Conservation (phyloP, 1,139 yeast genomes). For the Zygosaccharomyces sapae region DNA sequence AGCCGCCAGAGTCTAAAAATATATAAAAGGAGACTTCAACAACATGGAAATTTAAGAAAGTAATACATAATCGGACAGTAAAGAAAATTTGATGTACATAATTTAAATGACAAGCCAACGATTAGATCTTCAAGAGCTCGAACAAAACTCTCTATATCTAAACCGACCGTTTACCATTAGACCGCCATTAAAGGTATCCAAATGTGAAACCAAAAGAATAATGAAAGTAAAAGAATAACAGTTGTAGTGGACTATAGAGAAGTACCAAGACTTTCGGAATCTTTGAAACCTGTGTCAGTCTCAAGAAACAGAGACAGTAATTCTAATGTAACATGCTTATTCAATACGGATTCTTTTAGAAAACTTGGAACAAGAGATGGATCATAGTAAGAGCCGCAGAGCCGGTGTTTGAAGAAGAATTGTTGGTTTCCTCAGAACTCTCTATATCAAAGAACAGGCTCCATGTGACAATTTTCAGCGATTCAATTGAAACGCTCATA, state of each 20-base stretch:
- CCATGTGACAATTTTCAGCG: slow-evolving; percentile 2
- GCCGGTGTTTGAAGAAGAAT: slow-evolving; percentile 2
- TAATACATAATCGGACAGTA: background rate
- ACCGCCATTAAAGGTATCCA: background rate
- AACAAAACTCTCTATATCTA: background rate
- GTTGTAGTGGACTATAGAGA: background rate
- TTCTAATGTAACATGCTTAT: background rate
- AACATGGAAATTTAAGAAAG: background rate
- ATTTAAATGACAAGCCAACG: background rate
- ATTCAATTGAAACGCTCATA: background rate
- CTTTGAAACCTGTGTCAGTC: background rate
- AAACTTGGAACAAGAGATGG: slow-evolving; percentile 1
- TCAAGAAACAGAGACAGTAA: background rate
- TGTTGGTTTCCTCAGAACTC: background rate
- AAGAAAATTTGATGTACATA: background rate
- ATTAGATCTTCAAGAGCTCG: slow-evolving; percentile 1
- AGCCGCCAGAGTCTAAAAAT: slow-evolving; percentile 12
- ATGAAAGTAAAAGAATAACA: background rate
- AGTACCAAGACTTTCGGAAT: background rate
- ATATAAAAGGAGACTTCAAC: background rate
- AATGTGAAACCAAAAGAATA: background rate
- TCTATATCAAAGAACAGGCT: slow-evolving; percentile 1
- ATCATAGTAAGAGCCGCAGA: background rate
- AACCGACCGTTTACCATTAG: background rate
- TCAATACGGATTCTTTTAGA: background rate